Evolutionary conservation across 2,329 filamentous ascomycete species (phyloP).

Genomic region (Incumbomyces delicatus): DNA sequence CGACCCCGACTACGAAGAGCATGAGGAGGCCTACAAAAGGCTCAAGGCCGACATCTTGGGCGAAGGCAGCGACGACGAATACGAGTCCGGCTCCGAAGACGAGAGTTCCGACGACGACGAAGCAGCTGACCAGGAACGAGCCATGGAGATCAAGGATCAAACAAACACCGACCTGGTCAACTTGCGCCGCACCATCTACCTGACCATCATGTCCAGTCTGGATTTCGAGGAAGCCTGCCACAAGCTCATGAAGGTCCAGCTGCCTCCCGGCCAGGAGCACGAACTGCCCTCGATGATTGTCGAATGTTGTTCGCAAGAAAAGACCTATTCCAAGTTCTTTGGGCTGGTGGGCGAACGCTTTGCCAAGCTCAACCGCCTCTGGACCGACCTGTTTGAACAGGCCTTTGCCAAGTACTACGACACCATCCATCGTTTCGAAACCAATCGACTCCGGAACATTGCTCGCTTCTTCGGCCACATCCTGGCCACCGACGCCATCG

Average conservation of each 20-base stretch:
- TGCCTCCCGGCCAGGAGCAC: conserved; percentile 75
- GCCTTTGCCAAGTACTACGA: conserved; percentile 90
- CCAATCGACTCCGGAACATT: conserved; percentile 88
- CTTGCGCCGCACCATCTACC: conserved; percentile 83
- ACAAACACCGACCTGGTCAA: conserved; percentile 94
- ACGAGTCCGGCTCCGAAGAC: conserved; percentile 42
- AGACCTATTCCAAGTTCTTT: conserved; percentile 96
- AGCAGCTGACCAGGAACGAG: conserved; percentile 67
- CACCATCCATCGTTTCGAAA: conserved; percentile 94
- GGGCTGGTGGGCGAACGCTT: conserved; percentile 90
- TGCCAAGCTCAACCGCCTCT: conserved; percentile 88
- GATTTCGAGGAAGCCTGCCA: conserved; percentile 95
- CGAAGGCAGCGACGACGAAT: conserved; percentile 76
- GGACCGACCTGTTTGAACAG: conserved; percentile 86
- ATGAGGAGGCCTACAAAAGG: conserved; percentile 81
- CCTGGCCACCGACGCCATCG: conserved; percentile 75
- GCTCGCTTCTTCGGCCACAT: conserved; percentile 91
- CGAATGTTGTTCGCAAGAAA: conserved; percentile 92
- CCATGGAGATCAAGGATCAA: conserved; percentile 94
- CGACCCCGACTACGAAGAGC: conserved; percentile 78
- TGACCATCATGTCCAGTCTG: conserved; percentile 94
- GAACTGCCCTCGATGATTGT: conserved; percentile 95
- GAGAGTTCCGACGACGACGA: conserved; percentile 55
- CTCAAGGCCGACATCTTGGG: conserved; percentile 90
- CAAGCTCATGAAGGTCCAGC: conserved; percentile 88